These are phyloP conservation scores for Arabidopsis suecica DNA, from an alignment of 345 rosid species.

Conservation along the genomic window DNA sequence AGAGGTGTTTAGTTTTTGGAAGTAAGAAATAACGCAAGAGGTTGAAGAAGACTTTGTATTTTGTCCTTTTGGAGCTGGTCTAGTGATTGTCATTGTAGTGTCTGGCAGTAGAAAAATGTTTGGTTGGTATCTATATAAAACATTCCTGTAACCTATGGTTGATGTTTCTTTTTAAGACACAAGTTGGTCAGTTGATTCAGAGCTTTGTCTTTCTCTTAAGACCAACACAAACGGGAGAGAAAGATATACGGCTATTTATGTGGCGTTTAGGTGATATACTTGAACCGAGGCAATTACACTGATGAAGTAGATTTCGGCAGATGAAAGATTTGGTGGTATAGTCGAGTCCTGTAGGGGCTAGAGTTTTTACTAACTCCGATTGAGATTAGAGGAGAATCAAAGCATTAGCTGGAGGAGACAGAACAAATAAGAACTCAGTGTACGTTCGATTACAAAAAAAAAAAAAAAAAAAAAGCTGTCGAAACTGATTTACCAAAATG, in stretches of 20 bases:
- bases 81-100: not conserved
- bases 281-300: not conserved
- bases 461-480: too few relatives aligned
- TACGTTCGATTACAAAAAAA: too few relatives aligned
- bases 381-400: too few relatives aligned
- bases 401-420: too few relatives aligned
- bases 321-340: not conserved
- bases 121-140: conserved; percentile 7
- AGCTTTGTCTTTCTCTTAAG: not conserved
- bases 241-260: not conserved
- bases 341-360: not conserved
- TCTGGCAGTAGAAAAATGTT: conserved; percentile 18
- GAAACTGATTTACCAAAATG: too few relatives aligned
- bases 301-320: not conserved
- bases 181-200: conserved; percentile 11
- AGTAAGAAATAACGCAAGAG: conserved; percentile 4
- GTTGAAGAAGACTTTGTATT: not conserved
- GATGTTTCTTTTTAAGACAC: conserved; percentile 11
- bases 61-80: conserved; percentile 15
- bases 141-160: conserved; percentile 15
- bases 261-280: too few relatives aligned
- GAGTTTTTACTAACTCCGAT: too few relatives aligned
- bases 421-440: not conserved
- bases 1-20: not conserved
- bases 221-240: not conserved